Conservation (phyloP, 1,139 yeast species). For the Taiozyma onychis region DNA sequence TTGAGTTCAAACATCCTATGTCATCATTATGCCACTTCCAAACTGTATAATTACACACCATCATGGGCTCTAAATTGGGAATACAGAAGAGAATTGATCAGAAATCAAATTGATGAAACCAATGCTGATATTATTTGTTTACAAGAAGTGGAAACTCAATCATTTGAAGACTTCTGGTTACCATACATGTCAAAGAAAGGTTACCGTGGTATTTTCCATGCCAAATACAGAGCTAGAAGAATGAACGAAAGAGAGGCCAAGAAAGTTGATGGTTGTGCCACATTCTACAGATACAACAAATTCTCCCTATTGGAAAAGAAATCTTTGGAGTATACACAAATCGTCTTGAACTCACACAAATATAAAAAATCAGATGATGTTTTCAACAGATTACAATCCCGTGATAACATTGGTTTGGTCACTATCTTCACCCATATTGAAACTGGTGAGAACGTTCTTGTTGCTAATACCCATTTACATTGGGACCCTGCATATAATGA, state of each 20-base stretch:
- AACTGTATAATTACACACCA: conserved; percentile 90
- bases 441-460: conserved; percentile 66
- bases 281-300: conserved; percentile 67
- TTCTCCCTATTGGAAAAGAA: conserved; percentile 70
- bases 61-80: conserved; percentile 97
- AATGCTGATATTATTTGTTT: conserved; percentile 79
- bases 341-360: conserved; percentile 83
- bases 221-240: conserved; percentile 89
- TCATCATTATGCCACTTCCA: conserved; percentile 91
- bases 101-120: conserved; percentile 61
- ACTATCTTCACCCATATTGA: conserved; percentile 69
- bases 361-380: conserved; percentile 92
- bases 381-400: conserved; percentile 92
- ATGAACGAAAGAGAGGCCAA: conserved; percentile 80
- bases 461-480: conserved; percentile 91
- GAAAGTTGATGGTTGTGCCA: conserved; percentile 97
- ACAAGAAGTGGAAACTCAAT: conserved; percentile 91
- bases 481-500: conserved; percentile 98
- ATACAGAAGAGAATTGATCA: conserved; percentile 72
- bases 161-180: conserved; percentile 81
- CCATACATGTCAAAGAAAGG: conserved; percentile 71
- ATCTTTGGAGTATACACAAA: conserved; percentile 78
- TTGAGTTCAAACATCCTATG: conserved; percentile 89
- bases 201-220: conserved; percentile 76
- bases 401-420: conserved; percentile 86